These are phyloP conservation scores for Globisporangium orthogonon DNA, from an alignment of 352 stramenopile species.

Conservation along the genomic window DNA sequence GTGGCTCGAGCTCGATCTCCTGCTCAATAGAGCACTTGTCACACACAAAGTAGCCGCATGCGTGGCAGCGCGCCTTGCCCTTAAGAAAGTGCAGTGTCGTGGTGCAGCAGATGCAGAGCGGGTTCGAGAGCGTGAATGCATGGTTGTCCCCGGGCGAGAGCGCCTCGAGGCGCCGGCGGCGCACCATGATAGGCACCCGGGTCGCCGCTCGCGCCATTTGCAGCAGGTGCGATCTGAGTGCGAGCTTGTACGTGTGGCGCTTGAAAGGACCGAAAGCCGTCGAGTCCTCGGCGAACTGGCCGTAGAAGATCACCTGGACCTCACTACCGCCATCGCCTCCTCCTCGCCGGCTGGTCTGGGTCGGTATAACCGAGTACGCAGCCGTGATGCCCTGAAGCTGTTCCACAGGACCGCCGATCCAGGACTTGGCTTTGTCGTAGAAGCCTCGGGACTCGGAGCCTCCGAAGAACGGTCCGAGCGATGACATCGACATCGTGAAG, in stretches of 20 bases:
- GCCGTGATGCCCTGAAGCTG: slow-evolving; percentile 23
- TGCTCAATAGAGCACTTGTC: slow-evolving; percentile 37
- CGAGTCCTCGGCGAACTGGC: slow-evolving; percentile 14
- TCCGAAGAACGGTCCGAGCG: slow-evolving; percentile 11
- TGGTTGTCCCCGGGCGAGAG: slow-evolving; percentile 22
- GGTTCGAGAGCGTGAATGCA: slow-evolving; percentile 18
- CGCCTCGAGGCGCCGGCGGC: slow-evolving; percentile 37
- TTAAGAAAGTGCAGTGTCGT: slow-evolving; percentile 26
- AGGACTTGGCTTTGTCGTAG: background rate
- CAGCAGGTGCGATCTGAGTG: slow-evolving; percentile 16
- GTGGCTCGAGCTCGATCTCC: slow-evolving; percentile 22
- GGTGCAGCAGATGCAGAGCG: slow-evolving; percentile 36
- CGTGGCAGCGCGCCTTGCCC: slow-evolving; percentile 28
- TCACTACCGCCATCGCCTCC: background rate
- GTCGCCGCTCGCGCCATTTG: slow-evolving; percentile 17
- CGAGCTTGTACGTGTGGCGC: slow-evolving; percentile 13
- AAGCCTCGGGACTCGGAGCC: background rate
- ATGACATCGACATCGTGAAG: slow-evolving; percentile 41
- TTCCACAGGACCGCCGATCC: slow-evolving; percentile 2
- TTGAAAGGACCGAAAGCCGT: slow-evolving; percentile 14
- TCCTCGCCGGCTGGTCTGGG: background rate
- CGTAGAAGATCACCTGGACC: slow-evolving; percentile 14
- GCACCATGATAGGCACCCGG: slow-evolving; percentile 31
- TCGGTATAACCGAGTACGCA: slow-evolving; percentile 18
- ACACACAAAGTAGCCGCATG: slow-evolving; percentile 49